phyloP scores from a whole-genome alignment of 2,329 filamentous ascomycete species.

The Penicillium polonicum region DNA sequence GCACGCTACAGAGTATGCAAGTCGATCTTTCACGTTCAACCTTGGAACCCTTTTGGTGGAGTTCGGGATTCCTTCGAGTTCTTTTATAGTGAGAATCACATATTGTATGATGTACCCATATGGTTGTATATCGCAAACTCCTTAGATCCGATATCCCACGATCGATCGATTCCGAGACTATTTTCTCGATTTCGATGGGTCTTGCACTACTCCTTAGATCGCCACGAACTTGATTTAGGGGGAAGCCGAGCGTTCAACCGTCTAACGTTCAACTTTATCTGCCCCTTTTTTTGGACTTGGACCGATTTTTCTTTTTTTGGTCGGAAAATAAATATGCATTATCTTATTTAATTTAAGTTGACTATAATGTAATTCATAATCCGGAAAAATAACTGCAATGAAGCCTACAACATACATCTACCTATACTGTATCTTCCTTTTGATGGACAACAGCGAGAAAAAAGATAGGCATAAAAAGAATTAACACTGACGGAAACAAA shows the following conservation, averaged over 20 bases:
- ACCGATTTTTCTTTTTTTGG: too few relatives aligned
- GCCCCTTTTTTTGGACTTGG: background rate
- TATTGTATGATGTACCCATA: background rate
- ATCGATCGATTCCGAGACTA: constrained; percentile 21
- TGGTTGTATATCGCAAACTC: background rate
- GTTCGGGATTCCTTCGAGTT: background rate
- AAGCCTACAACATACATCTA: background rate
- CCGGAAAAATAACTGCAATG: background rate
- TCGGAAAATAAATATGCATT: too few relatives aligned
- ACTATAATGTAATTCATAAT: background rate
- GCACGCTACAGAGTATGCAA: constrained; percentile 9
- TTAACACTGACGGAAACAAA: background rate
- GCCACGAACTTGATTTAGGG: constrained; percentile 9
- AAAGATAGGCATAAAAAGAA: background rate
- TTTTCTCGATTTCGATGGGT: constrained; percentile 9
- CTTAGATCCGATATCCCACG: constrained; percentile 12
- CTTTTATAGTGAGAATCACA: background rate
- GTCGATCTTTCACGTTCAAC: background rate
- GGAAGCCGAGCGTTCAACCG: background rate
- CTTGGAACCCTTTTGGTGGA: background rate
- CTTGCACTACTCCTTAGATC: constrained; percentile 7
- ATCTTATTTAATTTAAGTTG: background rate
- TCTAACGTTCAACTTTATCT: constrained; percentile 1
- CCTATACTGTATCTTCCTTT: background rate
- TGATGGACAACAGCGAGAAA: background rate